These are phyloP conservation scores for Cardiospermum halicacabum DNA, from an alignment of 345 rosid genomes.

Conservation along the genomic window DNA sequence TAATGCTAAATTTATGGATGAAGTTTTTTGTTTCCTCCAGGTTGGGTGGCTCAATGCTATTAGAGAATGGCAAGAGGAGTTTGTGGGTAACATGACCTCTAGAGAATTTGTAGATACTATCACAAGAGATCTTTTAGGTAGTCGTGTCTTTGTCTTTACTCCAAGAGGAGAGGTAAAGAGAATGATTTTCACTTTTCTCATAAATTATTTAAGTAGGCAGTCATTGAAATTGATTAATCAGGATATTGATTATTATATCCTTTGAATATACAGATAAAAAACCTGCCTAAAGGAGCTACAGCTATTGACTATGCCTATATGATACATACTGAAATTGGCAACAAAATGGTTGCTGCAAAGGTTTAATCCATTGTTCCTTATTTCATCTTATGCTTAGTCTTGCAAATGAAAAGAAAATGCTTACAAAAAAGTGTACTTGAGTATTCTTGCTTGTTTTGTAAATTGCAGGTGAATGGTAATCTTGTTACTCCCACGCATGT, in stretches of 20 bases:
- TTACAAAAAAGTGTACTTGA: background rate
- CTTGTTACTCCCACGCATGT: slow-evolving; percentile 75
- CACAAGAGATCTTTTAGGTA: slow-evolving; percentile 88
- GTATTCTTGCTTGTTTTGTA: slow-evolving; percentile 17
- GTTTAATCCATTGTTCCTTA: slow-evolving; percentile 29
- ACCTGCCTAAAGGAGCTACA: slow-evolving; percentile 91
- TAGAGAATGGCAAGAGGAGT: slow-evolving; percentile 99
- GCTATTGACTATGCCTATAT: slow-evolving; percentile 93
- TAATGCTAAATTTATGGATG: slow-evolving; percentile 28
- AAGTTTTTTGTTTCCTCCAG: slow-evolving; percentile 39
- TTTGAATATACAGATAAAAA: slow-evolving; percentile 65
- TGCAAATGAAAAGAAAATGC: background rate
- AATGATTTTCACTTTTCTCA: slow-evolving; percentile 8
- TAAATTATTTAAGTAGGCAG: slow-evolving; percentile 9
- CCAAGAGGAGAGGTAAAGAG: slow-evolving; percentile 78
- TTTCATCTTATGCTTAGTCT: background rate
- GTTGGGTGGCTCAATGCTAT: slow-evolving; percentile 97
- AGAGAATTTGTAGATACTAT: slow-evolving; percentile 96
- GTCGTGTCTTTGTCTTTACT: slow-evolving; percentile 89
- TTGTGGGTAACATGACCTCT: slow-evolving; percentile 98
- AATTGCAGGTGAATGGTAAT: slow-evolving; percentile 92
- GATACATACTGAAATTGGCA: slow-evolving; percentile 96
- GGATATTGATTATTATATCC: slow-evolving; percentile 12
- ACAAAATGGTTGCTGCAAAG: slow-evolving; percentile 98
- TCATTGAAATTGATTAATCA: slow-evolving; percentile 2